A percentile compares a stretch with the other conserved stretches of the same genome.
Evolutionary conservation across 805 yeast species (phyloP).

Genomic region (Priceomyces haplophilus): DNA sequence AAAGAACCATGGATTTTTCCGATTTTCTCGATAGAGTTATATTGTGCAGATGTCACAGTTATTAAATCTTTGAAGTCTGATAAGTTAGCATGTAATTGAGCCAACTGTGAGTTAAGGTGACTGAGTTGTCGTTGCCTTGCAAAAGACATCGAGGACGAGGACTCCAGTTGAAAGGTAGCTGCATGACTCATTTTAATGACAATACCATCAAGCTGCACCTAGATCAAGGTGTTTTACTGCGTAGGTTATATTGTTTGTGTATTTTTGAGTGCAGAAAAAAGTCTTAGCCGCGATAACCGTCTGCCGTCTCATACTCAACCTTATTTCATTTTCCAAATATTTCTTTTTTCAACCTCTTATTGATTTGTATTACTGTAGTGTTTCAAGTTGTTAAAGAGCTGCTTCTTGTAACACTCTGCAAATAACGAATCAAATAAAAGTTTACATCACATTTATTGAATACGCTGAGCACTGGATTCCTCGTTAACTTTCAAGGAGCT

Average conservation of each 20-base stretch:
- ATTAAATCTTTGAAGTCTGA: conserved; percentile 51
- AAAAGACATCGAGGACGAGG: conserved; percentile 8
- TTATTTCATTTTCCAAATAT: background rate
- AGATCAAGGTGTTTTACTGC: background rate
- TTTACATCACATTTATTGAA: too few species aligned
- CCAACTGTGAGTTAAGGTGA: conserved; percentile 26
- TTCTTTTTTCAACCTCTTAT: too few species aligned
- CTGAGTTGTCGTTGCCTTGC: conserved; percentile 45
- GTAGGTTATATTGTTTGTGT: background rate
- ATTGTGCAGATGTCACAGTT: conserved; percentile 50
- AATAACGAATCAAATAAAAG: too few species aligned
- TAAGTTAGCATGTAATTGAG: conserved; percentile 52
- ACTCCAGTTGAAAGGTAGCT: background rate
- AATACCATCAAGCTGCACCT: background rate
- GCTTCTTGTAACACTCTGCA: too few species aligned
- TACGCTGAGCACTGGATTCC: too few species aligned
- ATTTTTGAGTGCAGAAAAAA: background rate
- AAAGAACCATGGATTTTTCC: conserved; percentile 58
- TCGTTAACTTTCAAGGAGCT: background rate
- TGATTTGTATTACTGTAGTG: too few species aligned
- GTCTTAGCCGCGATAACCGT: background rate
- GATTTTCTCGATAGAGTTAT: conserved; percentile 47
- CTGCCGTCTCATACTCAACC: background rate
- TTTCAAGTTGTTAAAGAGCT: too few species aligned
- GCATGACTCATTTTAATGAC: background rate